Evolutionary conservation across 345 rosid genomes (phyloP).

Genomic region (Salix koriyanagi): DNA sequence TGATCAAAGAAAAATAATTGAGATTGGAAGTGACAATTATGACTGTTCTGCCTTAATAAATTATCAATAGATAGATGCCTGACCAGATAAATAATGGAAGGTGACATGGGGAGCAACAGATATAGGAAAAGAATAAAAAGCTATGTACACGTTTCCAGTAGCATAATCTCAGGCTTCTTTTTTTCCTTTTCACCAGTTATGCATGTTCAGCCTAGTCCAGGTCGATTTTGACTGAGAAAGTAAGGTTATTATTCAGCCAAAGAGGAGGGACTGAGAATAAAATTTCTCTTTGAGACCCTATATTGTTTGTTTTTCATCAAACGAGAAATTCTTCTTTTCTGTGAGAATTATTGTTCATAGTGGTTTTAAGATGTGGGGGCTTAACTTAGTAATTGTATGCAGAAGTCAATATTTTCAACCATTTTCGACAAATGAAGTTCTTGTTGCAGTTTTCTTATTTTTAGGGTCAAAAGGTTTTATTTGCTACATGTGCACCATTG

Average conservation of each 20-base stretch:
- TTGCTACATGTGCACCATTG: background rate
- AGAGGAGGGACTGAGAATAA: background rate
- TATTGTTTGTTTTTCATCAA: background rate
- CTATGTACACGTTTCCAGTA: background rate
- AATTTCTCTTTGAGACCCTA: background rate
- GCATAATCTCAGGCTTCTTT: background rate
- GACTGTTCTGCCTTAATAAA: background rate
- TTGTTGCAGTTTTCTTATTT: background rate
- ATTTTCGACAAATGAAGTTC: background rate
- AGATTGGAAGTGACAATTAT: background rate
- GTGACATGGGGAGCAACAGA: background rate
- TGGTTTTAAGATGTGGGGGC: background rate
- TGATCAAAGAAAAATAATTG: background rate
- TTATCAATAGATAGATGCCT: background rate
- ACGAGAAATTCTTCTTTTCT: background rate
- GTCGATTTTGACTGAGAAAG: background rate
- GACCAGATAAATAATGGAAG: background rate
- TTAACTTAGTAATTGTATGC: background rate
- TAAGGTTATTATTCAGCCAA: background rate
- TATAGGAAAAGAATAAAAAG: background rate
- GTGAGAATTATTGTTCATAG: background rate
- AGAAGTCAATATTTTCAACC: background rate
- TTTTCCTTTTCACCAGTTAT: background rate
- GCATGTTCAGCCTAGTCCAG: background rate
- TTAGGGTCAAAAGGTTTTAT: background rate